Percentiles rank a stretch among this genome's conserved stretches.
Conservation (phyloP, 306 rosid genomes). For the Styphnolobium japonicum region DNA sequence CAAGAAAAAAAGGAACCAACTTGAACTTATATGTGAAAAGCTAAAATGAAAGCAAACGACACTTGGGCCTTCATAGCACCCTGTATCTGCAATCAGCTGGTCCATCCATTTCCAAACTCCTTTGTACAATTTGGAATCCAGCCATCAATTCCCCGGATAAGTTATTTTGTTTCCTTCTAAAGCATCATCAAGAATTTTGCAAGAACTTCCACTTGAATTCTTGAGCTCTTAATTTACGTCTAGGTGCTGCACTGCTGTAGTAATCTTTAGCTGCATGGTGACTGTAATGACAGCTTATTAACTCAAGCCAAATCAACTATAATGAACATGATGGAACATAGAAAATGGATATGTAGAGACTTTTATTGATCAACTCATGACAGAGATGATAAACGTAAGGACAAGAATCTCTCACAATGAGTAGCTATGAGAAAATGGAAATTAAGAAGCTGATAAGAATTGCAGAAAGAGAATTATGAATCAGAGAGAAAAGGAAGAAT, state of each 20-base stretch:
- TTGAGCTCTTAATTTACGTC: background rate
- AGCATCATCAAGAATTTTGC: constrained; percentile 25
- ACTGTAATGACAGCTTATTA: too few relatives aligned
- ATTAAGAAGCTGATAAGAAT: too few relatives aligned
- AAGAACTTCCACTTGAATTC: background rate
- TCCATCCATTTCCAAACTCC: constrained; percentile 13
- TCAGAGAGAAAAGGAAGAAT: too few relatives aligned
- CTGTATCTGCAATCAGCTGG: background rate
- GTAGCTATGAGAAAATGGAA: too few relatives aligned
- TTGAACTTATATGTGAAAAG: constrained; percentile 27
- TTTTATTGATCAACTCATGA: too few relatives aligned
- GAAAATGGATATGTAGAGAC: too few relatives aligned
- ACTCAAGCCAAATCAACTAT: too few relatives aligned
- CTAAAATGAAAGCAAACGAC: background rate
- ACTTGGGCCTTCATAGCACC: constrained; percentile 10
- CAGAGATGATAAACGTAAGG: too few relatives aligned
- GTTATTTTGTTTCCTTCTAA: background rate
- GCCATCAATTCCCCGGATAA: constrained; percentile 8
- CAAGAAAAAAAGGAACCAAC: constrained; percentile 28
- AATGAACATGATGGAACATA: too few relatives aligned
- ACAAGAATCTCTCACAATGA: too few relatives aligned
- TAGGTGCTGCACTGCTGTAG: constrained; percentile 12
- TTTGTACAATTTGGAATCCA: constrained; percentile 12
- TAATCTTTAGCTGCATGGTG: background rate
- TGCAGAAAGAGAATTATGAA: too few relatives aligned